Evolutionary conservation across 73 alveolate genomes (phyloP), one percentile per base, ranked within the genome.

Genomic region (Urostyla sp.): DNA sequence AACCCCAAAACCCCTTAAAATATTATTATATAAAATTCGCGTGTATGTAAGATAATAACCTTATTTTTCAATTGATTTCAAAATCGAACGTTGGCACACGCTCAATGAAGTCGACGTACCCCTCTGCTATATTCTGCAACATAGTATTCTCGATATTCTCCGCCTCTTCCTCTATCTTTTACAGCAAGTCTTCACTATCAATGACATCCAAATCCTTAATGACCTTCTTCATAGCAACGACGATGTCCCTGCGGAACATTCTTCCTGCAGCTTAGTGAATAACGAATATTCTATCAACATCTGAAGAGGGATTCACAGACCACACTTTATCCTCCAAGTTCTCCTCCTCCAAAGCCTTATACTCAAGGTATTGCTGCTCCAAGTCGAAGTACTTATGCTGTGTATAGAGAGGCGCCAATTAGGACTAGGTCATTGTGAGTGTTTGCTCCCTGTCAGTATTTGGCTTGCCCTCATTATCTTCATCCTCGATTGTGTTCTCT

Each of bases 261-360:
- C 92, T 56, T 11, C 66, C 46, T 5, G 92, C 95, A 13, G 88
- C 92, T 58, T 83, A 75, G 46, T 88, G 92, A 21, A 52, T n/a
- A 23, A 88, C 95, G 37, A 28, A 84, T 24, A 88, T 74, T 18
- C 72, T 57, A 34, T 36, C 34, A 11, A 51, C 66, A 16, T 72
- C 92, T 24, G 90, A 73, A 10, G 21, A 75, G 10, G 95, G 90
- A 49, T 88, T 82, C 8, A 88, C 58, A 7, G 73, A 32, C 0
- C 74, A 20, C 15, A 54, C 85, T 56, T 67, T 74, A 51, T 88
- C 95, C 50, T 74, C 90, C 11, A 87, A 30, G 5, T 84, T 92
- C 49, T 46, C 84, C 44, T 88, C 95, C 11, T 44, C 63, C 16
- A 40, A 44, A 5, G 7, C 52, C n/a, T 26, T 35, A 6, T 13